phyloP scores from a whole-genome alignment of 352 stramenopile genomes.

The Pythium insidiosum region DNA sequence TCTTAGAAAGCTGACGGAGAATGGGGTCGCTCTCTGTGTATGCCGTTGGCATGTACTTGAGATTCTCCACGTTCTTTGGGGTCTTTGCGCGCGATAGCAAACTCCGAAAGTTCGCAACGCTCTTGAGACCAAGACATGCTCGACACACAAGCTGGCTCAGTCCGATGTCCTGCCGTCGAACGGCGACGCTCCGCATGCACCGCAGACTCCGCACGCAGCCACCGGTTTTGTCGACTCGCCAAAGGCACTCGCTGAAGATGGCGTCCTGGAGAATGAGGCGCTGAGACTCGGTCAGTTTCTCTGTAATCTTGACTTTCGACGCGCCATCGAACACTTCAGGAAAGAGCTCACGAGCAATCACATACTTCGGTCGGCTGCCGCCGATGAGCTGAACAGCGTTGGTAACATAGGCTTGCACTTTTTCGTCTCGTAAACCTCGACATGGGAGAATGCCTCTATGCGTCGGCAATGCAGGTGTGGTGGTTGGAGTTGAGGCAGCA shows the following conservation, averaged over 20 bases:
- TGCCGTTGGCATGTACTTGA: slow-evolving; percentile 67
- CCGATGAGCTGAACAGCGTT: slow-evolving; percentile 62
- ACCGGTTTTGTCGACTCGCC: slow-evolving; percentile 69
- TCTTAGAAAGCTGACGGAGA: slow-evolving; percentile 72
- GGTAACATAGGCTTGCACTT: slow-evolving; percentile 51
- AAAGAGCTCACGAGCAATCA: slow-evolving; percentile 74
- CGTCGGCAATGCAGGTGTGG: no score
- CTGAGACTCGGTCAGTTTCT: slow-evolving; percentile 44
- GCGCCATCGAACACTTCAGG: slow-evolving; percentile 45
- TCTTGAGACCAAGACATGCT: slow-evolving; percentile 57
- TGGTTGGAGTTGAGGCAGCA: no score
- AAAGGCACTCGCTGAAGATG: slow-evolving; percentile 72
- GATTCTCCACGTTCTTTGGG: slow-evolving; percentile 67
- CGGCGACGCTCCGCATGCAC: slow-evolving; percentile 49
- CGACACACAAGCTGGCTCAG: slow-evolving; percentile 41
- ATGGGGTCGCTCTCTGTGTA: slow-evolving; percentile 78
- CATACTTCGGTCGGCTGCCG: slow-evolving; percentile 67
- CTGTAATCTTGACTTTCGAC: slow-evolving; percentile 52
- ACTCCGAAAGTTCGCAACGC: slow-evolving; percentile 68
- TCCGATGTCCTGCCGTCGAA: slow-evolving; percentile 11
- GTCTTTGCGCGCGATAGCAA: slow-evolving; percentile 62
- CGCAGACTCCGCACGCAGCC: slow-evolving; percentile 68
- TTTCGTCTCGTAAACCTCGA: slow-evolving; percentile 51
- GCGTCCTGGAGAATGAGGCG: slow-evolving; percentile 55
- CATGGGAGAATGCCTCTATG: slow-evolving; percentile 39